Percentiles rank a stretch among this genome's conserved stretches.
phyloP scores from a whole-genome alignment of 2,329 filamentous ascomycete species.

The Sclerotiophoma versabilis region DNA sequence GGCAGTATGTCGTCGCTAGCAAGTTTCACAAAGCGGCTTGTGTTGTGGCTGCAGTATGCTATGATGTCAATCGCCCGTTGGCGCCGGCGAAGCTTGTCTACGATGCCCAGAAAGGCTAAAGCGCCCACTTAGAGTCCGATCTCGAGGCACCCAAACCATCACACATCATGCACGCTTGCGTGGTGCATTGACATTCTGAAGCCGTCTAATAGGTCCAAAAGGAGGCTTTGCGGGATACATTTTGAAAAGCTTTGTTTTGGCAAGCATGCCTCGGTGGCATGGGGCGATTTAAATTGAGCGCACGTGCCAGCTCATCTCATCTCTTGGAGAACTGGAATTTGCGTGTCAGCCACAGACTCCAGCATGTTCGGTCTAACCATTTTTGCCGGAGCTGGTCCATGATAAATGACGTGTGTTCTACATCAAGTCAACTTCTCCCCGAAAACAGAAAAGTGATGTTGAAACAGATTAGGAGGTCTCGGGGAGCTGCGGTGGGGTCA shows the following conservation, averaged over 20 bases:
- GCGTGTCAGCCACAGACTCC: too few species aligned
- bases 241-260: neutral
- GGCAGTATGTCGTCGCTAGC: constrained; percentile 3
- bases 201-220: neutral
- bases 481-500: too few species aligned
- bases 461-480: too few species aligned
- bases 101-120: constrained; percentile 5
- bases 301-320: constrained; percentile 7
- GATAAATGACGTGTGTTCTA: too few species aligned
- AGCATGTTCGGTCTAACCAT: too few species aligned
- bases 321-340: too few species aligned
- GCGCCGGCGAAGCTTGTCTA: constrained; percentile 9
- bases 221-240: neutral
- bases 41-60: constrained; percentile 6
- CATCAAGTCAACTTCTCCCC: too few species aligned
- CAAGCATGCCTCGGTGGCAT: neutral
- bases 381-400: too few species aligned
- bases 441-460: too few species aligned
- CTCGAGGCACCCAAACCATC: constrained; percentile 1
- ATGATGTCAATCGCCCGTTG: constrained; percentile 13
- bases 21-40: constrained; percentile 17
- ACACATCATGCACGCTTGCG: constrained; percentile 2
- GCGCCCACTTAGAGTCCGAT: constrained; percentile 3
- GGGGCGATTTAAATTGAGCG: neutral
- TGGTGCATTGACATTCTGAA: constrained; percentile 3